Percentiles rank a stretch among this genome's conserved stretches.
Conservation (phyloP, 805 yeast genomes). For the Metschnikowia gruessii region DNA sequence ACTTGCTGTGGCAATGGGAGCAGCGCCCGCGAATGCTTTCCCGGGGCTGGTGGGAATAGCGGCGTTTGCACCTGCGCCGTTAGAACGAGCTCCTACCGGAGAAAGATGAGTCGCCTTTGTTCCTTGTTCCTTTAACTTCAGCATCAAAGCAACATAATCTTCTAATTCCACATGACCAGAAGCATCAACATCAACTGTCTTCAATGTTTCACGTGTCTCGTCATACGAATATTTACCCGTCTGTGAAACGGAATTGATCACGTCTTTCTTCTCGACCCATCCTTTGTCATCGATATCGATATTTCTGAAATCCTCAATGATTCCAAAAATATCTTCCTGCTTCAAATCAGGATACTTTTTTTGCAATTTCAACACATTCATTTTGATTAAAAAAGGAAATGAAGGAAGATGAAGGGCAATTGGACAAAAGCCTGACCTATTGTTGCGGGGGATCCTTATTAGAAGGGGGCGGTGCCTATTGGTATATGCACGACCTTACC, state of each 20-base stretch:
- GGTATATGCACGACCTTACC: conserved; percentile 11
- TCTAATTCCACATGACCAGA: conserved; percentile 96
- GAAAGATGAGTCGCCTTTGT: conserved; percentile 4
- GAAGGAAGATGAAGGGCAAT: background rate
- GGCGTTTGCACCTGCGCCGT: conserved; percentile 1
- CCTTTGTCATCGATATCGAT: conserved; percentile 93
- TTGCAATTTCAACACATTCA: conserved; percentile 47
- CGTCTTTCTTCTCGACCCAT: conserved; percentile 88
- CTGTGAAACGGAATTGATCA: conserved; percentile 76
- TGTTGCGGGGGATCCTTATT: conserved; percentile 5
- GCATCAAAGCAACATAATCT: conserved; percentile 81
- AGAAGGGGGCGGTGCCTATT: conserved; percentile 15
- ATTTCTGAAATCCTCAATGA: conserved; percentile 80
- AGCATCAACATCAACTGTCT: conserved; percentile 89
- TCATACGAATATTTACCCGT: conserved; percentile 84
- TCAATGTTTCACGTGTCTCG: conserved; percentile 89
- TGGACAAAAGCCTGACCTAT: background rate
- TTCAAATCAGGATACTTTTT: conserved; percentile 82
- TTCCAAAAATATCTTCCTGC: conserved; percentile 80
- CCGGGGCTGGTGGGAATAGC: conserved; percentile 19
- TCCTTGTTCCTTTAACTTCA: conserved; percentile 63
- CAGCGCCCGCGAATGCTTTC: conserved; percentile 24
- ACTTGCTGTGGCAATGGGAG: conserved; percentile 50
- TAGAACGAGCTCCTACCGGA: conserved; percentile 3
- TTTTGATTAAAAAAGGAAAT: conserved; percentile 8